phyloP scores from a whole-genome alignment of 2,329 filamentous ascomycete genomes.

The Fusarium clavum region DNA sequence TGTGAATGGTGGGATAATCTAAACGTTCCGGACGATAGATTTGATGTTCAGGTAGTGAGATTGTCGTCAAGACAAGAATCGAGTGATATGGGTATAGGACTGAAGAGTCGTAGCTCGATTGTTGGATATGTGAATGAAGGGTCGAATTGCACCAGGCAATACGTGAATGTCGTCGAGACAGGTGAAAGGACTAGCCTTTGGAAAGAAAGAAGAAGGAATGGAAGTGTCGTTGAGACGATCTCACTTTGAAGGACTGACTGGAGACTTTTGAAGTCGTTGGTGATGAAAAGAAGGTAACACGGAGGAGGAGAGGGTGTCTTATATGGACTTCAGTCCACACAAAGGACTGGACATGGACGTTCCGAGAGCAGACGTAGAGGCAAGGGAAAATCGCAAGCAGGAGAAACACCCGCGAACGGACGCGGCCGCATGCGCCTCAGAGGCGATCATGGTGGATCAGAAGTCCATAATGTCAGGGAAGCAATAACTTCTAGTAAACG shows the following conservation, averaged over 20 bases:
- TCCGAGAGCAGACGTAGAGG: constrained; percentile 27
- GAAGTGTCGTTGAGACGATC: constrained; percentile 47
- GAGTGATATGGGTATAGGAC: constrained; percentile 41
- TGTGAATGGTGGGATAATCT: constrained; percentile 52
- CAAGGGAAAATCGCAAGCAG: constrained; percentile 25
- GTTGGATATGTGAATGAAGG: constrained; percentile 39
- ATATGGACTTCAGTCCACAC: constrained; percentile 37
- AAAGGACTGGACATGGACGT: constrained; percentile 35
- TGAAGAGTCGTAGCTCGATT: constrained; percentile 37
- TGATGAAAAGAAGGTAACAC: constrained; percentile 24
- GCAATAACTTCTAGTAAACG: constrained; percentile 39
- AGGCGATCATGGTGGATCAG: constrained; percentile 34
- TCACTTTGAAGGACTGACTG: constrained; percentile 46
- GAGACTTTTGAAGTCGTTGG: constrained; percentile 46
- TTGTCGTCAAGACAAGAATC: constrained; percentile 47
- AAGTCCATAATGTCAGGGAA: constrained; percentile 47
- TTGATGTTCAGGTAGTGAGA: constrained; percentile 35
- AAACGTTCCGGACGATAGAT: constrained; percentile 51
- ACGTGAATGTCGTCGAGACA: constrained; percentile 38
- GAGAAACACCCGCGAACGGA: constrained; percentile 38
- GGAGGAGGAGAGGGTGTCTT: constrained; percentile 37
- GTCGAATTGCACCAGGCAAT: constrained; percentile 46
- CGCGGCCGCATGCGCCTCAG: constrained; percentile 26
- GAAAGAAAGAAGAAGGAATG: constrained; percentile 45
- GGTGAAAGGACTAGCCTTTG: constrained; percentile 46